Evolutionary conservation across 2,329 filamentous ascomycete species (phyloP).

Genomic region (Byssothecium circinans): DNA sequence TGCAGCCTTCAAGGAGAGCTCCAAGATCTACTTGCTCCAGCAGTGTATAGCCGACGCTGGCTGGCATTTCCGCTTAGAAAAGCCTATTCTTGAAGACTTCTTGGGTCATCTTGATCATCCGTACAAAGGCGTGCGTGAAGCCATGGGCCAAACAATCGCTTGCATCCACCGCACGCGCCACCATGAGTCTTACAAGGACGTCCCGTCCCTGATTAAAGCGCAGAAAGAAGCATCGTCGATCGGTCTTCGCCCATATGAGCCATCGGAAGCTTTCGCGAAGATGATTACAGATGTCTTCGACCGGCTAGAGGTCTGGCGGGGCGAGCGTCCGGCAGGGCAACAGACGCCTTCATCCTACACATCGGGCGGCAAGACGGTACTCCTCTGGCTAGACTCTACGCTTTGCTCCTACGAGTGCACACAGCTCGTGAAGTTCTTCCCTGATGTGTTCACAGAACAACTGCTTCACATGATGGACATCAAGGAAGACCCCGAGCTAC

Average conservation of each 20-base stretch:
- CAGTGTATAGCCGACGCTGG: slow-evolving; percentile 84
- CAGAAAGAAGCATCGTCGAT: slow-evolving; percentile 82
- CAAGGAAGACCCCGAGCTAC: slow-evolving; percentile 95
- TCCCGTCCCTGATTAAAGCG: slow-evolving; percentile 70
- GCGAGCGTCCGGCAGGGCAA: slow-evolving; percentile 80
- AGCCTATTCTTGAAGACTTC: slow-evolving; percentile 87
- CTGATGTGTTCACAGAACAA: slow-evolving; percentile 84
- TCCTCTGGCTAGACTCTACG: slow-evolving; percentile 91
- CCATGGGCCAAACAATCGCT: slow-evolving; percentile 86
- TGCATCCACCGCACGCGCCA: slow-evolving; percentile 89
- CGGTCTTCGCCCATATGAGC: slow-evolving; percentile 80
- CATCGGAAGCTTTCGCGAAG: slow-evolving; percentile 70
- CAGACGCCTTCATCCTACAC: slow-evolving; percentile 95
- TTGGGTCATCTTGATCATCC: slow-evolving; percentile 91
- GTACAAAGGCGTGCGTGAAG: slow-evolving; percentile 95
- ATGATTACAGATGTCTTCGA: slow-evolving; percentile 76
- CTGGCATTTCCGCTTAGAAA: slow-evolving; percentile 93
- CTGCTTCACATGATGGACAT: slow-evolving; percentile 99
- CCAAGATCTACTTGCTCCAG: slow-evolving; percentile 89
- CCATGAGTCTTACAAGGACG: slow-evolving; percentile 87
- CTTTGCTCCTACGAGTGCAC: slow-evolving; percentile 91
- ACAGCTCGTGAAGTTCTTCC: slow-evolving; percentile 88
- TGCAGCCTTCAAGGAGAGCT: slow-evolving; percentile 97
- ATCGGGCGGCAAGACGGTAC: slow-evolving; percentile 90
- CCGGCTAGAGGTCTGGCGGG: slow-evolving; percentile 83